Evolutionary conservation across 495 filamentous ascomycete species (phyloP), one percentile per base, ranked within the genome.

Genomic region (Hamigera avellanea): DNA sequence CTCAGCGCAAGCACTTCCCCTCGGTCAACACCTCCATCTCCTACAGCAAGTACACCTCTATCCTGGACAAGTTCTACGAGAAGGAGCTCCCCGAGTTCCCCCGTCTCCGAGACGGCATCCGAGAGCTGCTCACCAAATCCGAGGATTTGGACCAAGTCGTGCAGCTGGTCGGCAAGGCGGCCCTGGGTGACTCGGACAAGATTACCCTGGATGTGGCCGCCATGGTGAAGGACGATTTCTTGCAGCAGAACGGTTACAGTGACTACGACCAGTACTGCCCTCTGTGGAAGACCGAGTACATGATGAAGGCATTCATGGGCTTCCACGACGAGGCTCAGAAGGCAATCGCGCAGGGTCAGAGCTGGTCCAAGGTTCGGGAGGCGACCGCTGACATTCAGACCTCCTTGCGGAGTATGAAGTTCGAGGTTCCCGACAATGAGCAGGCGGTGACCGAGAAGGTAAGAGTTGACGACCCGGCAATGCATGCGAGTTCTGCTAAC

Each of bases 191-290:
- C 54, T 79, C 83, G 13, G 91, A 99, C 64, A 99, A 99, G 78
- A 99, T 99, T 49, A 95, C 86, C 8, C 71, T 99, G 31, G 91
- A 99, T 56, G 80, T 96, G 41, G 82, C 89, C 16, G 77, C 75
- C 15, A 64, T 99, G 41, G 64, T 99, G 53, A 99, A 99, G 75
- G 91, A 99, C 47, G 91, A 99, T 59, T 99, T 99, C 71, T 57
- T 99, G 41, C 91, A 99, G 65, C 91, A 99, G 57, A 99, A 99
- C 65, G 91, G 91, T 25, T 99, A 99, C 72, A 89, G 83, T 56
- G 83, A 95, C 57, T 95, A 96, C 58, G 93, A 99, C 57, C 86
- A 95, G 66, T 96, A 91, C 75, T 99, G 91, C 56, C 91, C 91
- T 23, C 70, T 99, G 53, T 99, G 89, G 89, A 99, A 99, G 76